Evolutionary conservation across 2,329 filamentous ascomycete species (phyloP).

Genomic region (Trichoderma polysporum): DNA sequence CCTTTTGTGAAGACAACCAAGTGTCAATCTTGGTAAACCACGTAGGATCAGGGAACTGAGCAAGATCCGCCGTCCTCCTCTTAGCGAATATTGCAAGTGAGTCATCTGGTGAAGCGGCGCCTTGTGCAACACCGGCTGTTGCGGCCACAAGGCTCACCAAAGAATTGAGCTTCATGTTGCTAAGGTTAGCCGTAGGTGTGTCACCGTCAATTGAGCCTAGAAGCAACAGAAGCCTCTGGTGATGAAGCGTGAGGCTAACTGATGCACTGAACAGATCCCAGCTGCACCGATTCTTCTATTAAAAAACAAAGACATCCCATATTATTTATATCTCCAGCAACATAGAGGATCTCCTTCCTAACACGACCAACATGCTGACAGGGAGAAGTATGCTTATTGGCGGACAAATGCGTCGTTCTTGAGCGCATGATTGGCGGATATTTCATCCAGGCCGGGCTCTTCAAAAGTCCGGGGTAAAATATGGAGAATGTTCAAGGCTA

Average conservation of each 20-base stretch:
- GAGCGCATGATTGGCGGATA: conserved; percentile 18
- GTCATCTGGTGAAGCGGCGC: conserved; percentile 8
- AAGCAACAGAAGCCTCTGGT: not conserved
- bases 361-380: not conserved
- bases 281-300: not conserved
- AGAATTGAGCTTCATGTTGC: conserved; percentile 12
- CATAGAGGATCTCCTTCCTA: conserved; percentile 6
- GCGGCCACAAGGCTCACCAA: conserved; percentile 1
- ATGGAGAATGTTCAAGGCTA: conserved; percentile 1
- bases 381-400: not conserved
- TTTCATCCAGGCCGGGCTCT: not conserved
- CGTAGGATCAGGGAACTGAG: conserved; percentile 26
- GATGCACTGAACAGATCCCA: not conserved
- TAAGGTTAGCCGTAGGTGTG: not conserved
- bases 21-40: conserved; percentile 23
- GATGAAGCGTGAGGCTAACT: not conserved
- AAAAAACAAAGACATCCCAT: not conserved
- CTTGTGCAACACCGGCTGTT: not conserved
- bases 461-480: conserved; percentile 7
- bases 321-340: conserved; percentile 13
- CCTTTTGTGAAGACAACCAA: conserved; percentile 25
- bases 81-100: conserved; percentile 23
- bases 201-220: not conserved
- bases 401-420: conserved; percentile 7
- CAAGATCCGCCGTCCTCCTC: conserved; percentile 25